These are phyloP conservation scores for Aspergillus tamarii DNA, from an alignment of 2,329 filamentous ascomycete species.

Conservation along the genomic window DNA sequence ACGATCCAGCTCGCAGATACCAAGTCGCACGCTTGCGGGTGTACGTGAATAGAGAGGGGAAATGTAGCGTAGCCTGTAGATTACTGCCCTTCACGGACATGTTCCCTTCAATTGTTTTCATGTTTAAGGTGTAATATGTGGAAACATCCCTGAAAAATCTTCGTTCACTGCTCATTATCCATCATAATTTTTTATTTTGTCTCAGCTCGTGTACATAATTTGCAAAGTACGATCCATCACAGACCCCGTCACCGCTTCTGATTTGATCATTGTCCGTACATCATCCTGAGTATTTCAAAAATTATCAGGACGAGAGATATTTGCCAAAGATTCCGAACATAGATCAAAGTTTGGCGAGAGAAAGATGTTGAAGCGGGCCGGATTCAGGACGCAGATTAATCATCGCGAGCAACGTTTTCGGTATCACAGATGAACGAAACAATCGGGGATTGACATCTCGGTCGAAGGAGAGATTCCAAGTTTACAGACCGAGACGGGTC, in stretches of 20 bases:
- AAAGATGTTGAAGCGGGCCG: constrained; percentile 20
- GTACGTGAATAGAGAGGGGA: not conserved
- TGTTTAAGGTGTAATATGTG: not conserved
- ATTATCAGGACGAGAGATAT: constrained; percentile 8
- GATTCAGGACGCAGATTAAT: constrained; percentile 21
- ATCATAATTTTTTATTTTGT: constrained; percentile 29
- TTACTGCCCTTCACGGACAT: not conserved
- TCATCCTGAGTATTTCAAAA: constrained; percentile 7
- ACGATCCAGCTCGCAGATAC: not conserved
- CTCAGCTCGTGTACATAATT: constrained; percentile 28
- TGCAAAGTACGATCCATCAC: constrained; percentile 20
- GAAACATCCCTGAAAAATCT: not conserved
- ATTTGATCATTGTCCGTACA: constrained; percentile 8
- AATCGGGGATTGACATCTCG: constrained; percentile 33
- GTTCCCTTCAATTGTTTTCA: not conserved
- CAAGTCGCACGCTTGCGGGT: not conserved
- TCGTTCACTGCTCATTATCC: constrained; percentile 26
- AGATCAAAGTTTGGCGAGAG: constrained; percentile 7
- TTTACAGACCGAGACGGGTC: constrained; percentile 98
- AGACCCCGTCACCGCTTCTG: constrained; percentile 16
- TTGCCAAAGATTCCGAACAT: constrained; percentile 10
- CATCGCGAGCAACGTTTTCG: constrained; percentile 25
- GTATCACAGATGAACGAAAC: constrained; percentile 34
- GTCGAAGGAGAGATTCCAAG: constrained; percentile 46
- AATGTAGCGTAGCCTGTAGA: not conserved